Evolutionary conservation across 257 asterid genomes (phyloP).

Genomic region (Salvia splendens): DNA sequence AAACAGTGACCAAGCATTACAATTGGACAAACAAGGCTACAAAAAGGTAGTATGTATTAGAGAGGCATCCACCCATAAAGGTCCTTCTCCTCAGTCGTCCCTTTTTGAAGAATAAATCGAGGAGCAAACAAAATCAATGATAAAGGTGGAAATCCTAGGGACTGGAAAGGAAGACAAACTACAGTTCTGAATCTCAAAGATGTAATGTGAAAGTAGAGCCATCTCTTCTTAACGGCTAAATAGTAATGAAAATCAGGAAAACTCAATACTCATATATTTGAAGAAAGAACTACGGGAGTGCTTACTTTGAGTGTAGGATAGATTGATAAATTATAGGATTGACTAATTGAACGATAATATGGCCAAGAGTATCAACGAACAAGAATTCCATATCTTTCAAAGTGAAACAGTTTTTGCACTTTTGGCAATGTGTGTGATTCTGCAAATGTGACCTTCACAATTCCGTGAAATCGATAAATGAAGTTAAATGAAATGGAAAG

Average conservation of each 20-base stretch:
- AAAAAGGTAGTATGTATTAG: background rate
- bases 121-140: background rate
- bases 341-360: no score
- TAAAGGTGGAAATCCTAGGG: background rate
- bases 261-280: background rate
- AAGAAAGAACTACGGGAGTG: background rate
- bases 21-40: conserved; percentile 9
- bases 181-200: background rate
- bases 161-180: background rate
- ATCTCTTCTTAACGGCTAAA: background rate
- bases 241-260: background rate
- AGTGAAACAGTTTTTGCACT: background rate
- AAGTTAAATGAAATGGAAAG: background rate
- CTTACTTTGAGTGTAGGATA: no score
- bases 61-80: conserved; percentile 9
- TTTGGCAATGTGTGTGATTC: background rate
- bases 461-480: background rate
- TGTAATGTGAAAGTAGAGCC: background rate
- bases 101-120: background rate
- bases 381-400: background rate
- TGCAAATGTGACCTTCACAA: background rate
- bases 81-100: background rate
- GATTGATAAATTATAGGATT: no score
- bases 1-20: conserved; percentile 10
- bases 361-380: background rate